These are phyloP conservation scores for Hibiscus syriacus DNA, from an alignment of 345 rosid species.

Conservation along the genomic window DNA sequence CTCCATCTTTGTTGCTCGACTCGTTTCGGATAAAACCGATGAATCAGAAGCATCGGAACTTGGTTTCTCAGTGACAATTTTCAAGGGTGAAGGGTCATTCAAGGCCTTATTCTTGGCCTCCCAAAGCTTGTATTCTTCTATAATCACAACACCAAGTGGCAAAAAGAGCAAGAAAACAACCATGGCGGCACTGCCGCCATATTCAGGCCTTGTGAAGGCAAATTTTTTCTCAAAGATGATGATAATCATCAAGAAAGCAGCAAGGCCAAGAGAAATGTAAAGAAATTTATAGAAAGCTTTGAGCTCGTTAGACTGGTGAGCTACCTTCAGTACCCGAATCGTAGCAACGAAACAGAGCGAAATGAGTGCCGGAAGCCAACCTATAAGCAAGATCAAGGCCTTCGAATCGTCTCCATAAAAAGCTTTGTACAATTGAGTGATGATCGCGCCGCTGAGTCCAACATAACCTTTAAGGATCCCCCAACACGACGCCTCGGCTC, in stretches of 20 bases:
- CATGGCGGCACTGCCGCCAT: constrained; percentile 32
- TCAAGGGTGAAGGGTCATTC: constrained; percentile 23
- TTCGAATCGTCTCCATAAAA: constrained; percentile 30
- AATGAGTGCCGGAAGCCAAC: constrained; percentile 48
- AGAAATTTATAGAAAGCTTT: constrained; percentile 48
- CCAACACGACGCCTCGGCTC: constrained; percentile 49
- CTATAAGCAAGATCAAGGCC: constrained; percentile 46
- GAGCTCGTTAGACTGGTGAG: constrained; percentile 39
- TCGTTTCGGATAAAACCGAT: background rate
- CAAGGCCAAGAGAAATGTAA: constrained; percentile 51
- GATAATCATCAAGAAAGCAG: constrained; percentile 46
- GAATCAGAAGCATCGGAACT: background rate
- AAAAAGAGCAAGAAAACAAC: constrained; percentile 47
- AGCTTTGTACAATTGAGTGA: constrained; percentile 44
- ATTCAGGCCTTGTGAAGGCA: constrained; percentile 28
- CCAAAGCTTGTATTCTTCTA: constrained; percentile 45
- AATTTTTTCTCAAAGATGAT: constrained; percentile 34
- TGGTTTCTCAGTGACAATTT: constrained; percentile 22
- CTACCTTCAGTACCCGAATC: constrained; percentile 34
- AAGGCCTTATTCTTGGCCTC: constrained; percentile 23
- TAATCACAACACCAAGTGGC: constrained; percentile 36
- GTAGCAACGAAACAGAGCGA: constrained; percentile 40
- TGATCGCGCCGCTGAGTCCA: constrained; percentile 51
- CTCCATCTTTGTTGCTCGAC: background rate
- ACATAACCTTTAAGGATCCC: constrained; percentile 53